phyloP scores from a whole-genome alignment of 495 filamentous ascomycete genomes.

The Hypoxylon lenormandii region DNA sequence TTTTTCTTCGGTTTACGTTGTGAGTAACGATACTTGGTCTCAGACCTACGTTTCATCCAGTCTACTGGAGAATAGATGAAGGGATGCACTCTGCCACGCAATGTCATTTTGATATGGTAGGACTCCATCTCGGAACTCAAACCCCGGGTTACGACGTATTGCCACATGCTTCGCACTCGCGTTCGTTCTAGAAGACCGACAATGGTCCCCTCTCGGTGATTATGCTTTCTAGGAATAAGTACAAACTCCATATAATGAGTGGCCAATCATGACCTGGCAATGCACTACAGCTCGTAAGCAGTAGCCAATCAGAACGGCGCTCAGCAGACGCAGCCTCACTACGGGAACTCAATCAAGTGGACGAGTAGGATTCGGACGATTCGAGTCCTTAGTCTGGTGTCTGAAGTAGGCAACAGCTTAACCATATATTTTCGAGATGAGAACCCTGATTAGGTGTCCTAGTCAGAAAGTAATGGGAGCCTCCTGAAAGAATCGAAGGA shows the following conservation, averaged over 20 bases:
- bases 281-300: conserved; percentile 36
- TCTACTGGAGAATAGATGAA: conserved; percentile 20
- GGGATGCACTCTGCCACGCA: conserved; percentile 29
- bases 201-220: conserved; percentile 12
- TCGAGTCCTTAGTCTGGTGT: conserved; percentile 21
- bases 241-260: conserved; percentile 23
- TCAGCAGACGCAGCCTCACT: conserved; percentile 22
- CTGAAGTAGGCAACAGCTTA: conserved; percentile 25
- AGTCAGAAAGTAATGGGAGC: conserved; percentile 20
- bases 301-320: conserved; percentile 28
- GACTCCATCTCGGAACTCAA: conserved; percentile 29
- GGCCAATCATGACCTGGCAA: conserved; percentile 32
- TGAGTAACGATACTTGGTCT: conserved; percentile 8
- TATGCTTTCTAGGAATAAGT: conserved; percentile 28
- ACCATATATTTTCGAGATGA: conserved; percentile 5
- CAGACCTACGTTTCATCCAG: conserved; percentile 17
- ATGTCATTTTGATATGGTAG: conserved; percentile 32
- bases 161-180: conserved; percentile 6
- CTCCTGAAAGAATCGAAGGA: conserved; percentile 20
- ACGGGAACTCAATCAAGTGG: conserved; percentile 15
- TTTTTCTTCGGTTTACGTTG: conserved; percentile 11
- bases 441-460: conserved; percentile 19
- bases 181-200: conserved; percentile 22
- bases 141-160: conserved; percentile 28
- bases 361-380: conserved; percentile 31